Evolutionary conservation across 805 yeast genomes (phyloP).

Genomic region (Saccharomycopsis babjevae): DNA sequence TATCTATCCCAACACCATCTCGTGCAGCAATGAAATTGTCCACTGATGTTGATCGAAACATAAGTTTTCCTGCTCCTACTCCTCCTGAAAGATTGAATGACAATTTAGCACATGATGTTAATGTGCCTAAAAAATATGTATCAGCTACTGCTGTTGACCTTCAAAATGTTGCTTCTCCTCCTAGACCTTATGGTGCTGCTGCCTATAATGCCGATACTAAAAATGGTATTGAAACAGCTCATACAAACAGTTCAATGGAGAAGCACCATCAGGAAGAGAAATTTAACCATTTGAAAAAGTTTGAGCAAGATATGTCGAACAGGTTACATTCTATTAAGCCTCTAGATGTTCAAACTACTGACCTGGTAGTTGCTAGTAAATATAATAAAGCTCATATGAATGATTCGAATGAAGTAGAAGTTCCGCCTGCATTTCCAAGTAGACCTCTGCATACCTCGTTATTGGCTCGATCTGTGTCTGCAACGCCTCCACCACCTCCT

Average conservation of each 20-base stretch:
- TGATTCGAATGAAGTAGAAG: background rate
- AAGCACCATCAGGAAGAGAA: background rate
- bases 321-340: background rate
- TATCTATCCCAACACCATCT: too few relatives aligned
- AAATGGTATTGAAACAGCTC: background rate
- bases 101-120: background rate
- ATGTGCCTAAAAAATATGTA: background rate
- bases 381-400: background rate
- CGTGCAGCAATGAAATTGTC: too few relatives aligned
- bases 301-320: background rate
- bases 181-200: constrained; percentile 2
- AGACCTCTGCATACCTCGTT: background rate
- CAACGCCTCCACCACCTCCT: constrained; percentile 7
- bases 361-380: background rate
- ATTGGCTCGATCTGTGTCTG: background rate
- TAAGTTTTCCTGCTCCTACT: background rate
- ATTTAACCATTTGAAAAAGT: background rate
- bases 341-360: background rate
- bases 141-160: background rate
- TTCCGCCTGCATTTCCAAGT: constrained; percentile 1
- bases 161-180: constrained; percentile 8
- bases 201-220: background rate
- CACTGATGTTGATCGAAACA: too few relatives aligned
- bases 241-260: background rate
- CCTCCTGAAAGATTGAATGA: background rate